Base-by-base conservation (phyloP, 306 rosid genomes). In the Inga oerstediana region DNA sequence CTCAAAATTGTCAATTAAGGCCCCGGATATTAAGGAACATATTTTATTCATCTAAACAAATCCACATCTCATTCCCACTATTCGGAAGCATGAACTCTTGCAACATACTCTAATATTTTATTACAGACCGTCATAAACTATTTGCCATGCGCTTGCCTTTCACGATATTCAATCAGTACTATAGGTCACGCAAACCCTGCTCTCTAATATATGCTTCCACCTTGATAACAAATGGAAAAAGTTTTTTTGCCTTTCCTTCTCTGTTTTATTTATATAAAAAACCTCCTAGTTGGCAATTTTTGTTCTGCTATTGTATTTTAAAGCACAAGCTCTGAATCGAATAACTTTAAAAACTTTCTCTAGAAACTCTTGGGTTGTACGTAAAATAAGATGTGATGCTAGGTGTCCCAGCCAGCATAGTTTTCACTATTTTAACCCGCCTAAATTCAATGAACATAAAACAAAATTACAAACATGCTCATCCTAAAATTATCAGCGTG, bases 31-130 rank as follows among this genome's bases (percentile, higher is more conserved):
- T 59, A 56, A 69, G 66, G 75, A 67, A 49, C 22, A 74, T 34
- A 77, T 68, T 67, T 19, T 58, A 77, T 77, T 73, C 71, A 66
- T 65, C 74, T 64, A 44, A 30, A 70, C 41, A 81, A 41, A 81
- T 30, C 54, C 77, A 70, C 5, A 62, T 71, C 72, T 35, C 48
- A 35, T 73, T 80, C 86, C 86, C 17, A 74, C 44, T 75, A 41
- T 49, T 69, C 84, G 72, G 78, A 75, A 82, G 79, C 78, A 41
- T 82, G 82, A 34, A 72, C 69, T 61, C 73, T 43, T 68, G 70
- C 68, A 30, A 78, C 69, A 74, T 34, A 39, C 43, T 39, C 43
- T 6, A 20, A 77, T 81, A 64, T 32, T 77, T 46, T 81, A 72
- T 67, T 72, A 10, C 48, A 61, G 35, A 59, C 41, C 61, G 51